phyloP scores from a whole-genome alignment of 2,329 filamentous ascomycete genomes.

The Claviceps digitariae region DNA sequence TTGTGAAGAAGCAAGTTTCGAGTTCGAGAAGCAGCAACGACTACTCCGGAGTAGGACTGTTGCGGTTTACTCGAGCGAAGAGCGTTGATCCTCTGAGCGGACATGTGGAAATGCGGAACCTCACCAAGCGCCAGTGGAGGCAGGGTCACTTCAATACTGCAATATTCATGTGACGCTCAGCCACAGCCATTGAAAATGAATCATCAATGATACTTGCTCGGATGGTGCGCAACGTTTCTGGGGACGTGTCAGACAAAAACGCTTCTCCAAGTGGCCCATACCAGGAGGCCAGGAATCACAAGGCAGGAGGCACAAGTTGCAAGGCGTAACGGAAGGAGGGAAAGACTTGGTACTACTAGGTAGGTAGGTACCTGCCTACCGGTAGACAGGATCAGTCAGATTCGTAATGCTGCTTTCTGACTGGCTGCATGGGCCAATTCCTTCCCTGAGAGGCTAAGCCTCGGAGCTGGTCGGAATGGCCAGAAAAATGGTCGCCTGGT shows the following conservation, averaged over 20 bases:
- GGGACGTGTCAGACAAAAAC: too few species aligned
- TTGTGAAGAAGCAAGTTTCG: not conserved
- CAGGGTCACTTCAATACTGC: not conserved
- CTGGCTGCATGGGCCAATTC: slow-evolving; percentile 16
- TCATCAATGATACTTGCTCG: too few species aligned
- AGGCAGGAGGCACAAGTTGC: too few species aligned
- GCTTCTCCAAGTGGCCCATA: too few species aligned
- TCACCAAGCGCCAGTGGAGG: not conserved
- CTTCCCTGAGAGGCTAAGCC: slow-evolving; percentile 11
- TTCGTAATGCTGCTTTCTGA: slow-evolving; percentile 22
- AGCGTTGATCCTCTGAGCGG: not conserved
- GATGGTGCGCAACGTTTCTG: too few species aligned
- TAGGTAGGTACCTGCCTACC: not conserved
- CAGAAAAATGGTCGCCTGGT: slow-evolving; percentile 18
- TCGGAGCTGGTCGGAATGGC: slow-evolving; percentile 31
- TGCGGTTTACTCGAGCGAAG: not conserved
- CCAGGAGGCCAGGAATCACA: too few species aligned
- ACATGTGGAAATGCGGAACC: not conserved
- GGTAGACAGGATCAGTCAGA: not conserved
- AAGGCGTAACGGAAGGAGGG: not conserved
- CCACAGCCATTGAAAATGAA: not conserved
- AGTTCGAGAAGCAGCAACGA: not conserved
- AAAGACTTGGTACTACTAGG: not conserved
- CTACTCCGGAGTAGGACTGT: too few species aligned
- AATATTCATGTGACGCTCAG: not conserved